Evolutionary conservation across 495 filamentous ascomycete species (phyloP).

Genomic region (Tuber aestivum): DNA sequence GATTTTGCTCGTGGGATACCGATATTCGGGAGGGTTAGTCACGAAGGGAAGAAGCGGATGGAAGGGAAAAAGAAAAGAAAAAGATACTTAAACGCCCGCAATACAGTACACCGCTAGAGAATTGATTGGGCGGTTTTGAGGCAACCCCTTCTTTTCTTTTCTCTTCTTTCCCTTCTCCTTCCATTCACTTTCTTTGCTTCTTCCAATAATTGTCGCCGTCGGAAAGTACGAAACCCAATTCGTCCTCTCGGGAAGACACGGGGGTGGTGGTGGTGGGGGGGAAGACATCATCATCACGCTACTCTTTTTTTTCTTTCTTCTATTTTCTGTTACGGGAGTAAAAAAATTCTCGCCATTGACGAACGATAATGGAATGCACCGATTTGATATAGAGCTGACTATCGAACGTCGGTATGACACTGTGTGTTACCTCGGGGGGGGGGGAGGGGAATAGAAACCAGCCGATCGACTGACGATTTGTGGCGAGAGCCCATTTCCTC

Average conservation of each 20-base stretch:
- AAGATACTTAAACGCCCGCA: background rate
- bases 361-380: background rate
- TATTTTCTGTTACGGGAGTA: background rate
- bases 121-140: background rate
- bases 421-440: background rate
- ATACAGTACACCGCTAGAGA: background rate
- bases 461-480: background rate
- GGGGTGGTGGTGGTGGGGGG: background rate
- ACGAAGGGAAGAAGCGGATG: background rate
- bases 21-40: background rate
- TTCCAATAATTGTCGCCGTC: constrained; percentile 4
- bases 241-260: constrained; percentile 4
- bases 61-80: background rate
- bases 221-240: background rate
- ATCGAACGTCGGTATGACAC: background rate
- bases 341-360: constrained; percentile 1
- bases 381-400: background rate
- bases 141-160: background rate
- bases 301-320: background rate
- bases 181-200: background rate
- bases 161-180: background rate
- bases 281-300: constrained; percentile 1
- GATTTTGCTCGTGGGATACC: background rate
- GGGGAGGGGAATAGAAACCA: background rate
- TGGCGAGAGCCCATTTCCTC: background rate